These are phyloP conservation scores for Apiosordaria backusii DNA, from an alignment of 495 filamentous ascomycete species.

Conservation along the genomic window DNA sequence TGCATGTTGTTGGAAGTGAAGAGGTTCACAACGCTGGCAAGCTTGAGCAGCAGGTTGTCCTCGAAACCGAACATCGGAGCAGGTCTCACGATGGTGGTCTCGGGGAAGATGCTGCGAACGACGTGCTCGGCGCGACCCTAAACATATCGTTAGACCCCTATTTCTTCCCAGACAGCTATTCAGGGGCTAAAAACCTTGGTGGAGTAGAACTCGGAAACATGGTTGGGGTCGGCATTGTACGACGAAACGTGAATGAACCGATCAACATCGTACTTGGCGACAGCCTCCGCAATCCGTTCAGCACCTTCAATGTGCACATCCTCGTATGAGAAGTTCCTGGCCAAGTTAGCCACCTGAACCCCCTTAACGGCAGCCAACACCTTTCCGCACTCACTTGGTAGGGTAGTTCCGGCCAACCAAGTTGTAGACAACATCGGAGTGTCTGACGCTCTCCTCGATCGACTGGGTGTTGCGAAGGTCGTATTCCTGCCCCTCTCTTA, in stretches of 20 bases:
- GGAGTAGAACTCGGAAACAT: conserved; percentile 78
- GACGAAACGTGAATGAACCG: conserved; percentile 96
- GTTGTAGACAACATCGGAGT: conserved; percentile 97
- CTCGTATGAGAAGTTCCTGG: conserved; percentile 85
- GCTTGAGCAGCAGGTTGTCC: conserved; percentile 82
- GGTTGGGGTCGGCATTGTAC: conserved; percentile 80
- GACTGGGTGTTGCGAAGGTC: conserved; percentile 93
- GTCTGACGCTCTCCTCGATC: conserved; percentile 92
- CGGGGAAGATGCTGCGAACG: conserved; percentile 86
- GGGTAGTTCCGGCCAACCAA: conserved; percentile 89
- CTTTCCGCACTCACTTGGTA: conserved; percentile 70
- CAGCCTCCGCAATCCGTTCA: conserved; percentile 93
- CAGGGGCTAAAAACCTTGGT: conserved; percentile 64
- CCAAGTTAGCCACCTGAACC: conserved; percentile 26
- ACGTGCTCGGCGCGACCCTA: conserved; percentile 78
- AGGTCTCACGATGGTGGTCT: conserved; percentile 95
- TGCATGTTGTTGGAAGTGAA: conserved; percentile 90
- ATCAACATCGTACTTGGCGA: conserved; percentile 97
- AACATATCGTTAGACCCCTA: not conserved
- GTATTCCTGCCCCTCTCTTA: conserved; percentile 63
- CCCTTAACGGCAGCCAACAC: not conserved
- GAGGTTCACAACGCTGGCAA: conserved; percentile 72
- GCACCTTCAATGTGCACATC: conserved; percentile 93
- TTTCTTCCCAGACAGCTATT: not conserved
- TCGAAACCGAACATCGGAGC: conserved; percentile 93